phyloP scores from a whole-genome alignment of 2,329 filamentous ascomycete genomes.

The Apiospora pterosperma region DNA sequence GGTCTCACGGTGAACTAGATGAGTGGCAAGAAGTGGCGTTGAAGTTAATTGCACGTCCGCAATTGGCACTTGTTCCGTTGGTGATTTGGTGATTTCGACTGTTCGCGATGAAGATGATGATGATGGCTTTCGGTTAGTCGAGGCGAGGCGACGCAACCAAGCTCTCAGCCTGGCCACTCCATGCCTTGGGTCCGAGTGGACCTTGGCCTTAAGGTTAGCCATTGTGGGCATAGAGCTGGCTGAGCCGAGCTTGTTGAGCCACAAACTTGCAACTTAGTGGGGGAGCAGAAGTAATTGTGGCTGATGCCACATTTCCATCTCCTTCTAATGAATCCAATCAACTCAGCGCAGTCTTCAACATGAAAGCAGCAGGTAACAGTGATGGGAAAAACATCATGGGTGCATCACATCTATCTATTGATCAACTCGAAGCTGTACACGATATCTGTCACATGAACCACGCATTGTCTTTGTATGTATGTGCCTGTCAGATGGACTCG shows the following conservation, averaged over 20 bases:
- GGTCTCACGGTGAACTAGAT: background rate
- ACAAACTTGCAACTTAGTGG: background rate
- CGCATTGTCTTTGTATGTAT: background rate
- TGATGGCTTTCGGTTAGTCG: background rate
- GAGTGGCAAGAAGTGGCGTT: background rate
- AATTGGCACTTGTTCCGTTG: background rate
- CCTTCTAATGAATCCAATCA: too few relatives aligned
- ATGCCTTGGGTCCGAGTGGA: background rate
- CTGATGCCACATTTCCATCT: background rate
- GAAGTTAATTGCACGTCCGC: background rate
- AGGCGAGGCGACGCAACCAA: slow-evolving; percentile 6
- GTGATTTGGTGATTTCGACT: background rate
- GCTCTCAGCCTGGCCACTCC: slow-evolving; percentile 6
- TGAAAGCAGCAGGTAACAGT: background rate
- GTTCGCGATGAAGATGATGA: background rate
- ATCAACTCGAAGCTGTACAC: too few relatives aligned
- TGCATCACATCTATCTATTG: background rate
- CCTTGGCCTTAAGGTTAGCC: background rate
- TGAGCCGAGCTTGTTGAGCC: background rate
- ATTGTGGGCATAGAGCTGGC: background rate
- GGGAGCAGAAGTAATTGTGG: background rate
- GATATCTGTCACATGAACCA: background rate
- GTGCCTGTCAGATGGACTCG: background rate
- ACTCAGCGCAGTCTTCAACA: background rate
- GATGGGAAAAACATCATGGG: background rate